Evolutionary conservation across 306 rosid genomes (phyloP), one percentile per base, ranked within the genome.

Genomic region (Cicer yamashitae): DNA sequence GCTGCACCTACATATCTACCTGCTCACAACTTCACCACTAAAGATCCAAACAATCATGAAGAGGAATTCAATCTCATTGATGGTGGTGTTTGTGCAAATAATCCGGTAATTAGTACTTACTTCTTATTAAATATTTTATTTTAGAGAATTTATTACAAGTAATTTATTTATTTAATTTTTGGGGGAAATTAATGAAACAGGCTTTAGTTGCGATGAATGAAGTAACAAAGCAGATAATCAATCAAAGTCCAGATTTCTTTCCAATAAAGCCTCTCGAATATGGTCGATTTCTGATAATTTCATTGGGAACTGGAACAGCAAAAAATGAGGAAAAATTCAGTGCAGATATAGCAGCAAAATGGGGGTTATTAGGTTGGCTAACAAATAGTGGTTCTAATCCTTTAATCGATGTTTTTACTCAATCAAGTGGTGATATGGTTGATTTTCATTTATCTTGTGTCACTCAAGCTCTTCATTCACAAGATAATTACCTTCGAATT

Each of bases 1-100:
- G 96, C 96, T 7, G 87, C 91, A 17, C 91, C 91, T 1, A 87
- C 90, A 7, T 88, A 80, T 54, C 83, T 91, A 8, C 93, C 93
- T 18, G 77, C 93, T 1, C 73, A 88, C 66, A 13, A 76, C 34
- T 88, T 88, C 73, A 66, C 10, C 7, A 85, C 59, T 79, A 8
- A 77, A 50, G 84, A 76, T 25, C 34, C 34, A 25, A 25, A 25
- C 34, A 25, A 25, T 3, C 34, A 25, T 25, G 4, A 25, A 6
- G 77, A 47, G 4, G 83, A 87, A 43, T 91, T 87, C 76, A 78
- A 91, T 75, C 96, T 91, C 11, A 75, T 85, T 10, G 96, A 91
- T 9, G 96, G 93, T 12, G 96, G 90, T 6, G 84, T 88, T 34
- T 87, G 91, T 34, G 91, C 93, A 9, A 88, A 90, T 59, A 84